A percentile compares a stretch with the other conserved stretches of the same genome.
phyloP scores from a whole-genome alignment of 2,329 filamentous ascomycete species.

The Triangularia setosa region DNA sequence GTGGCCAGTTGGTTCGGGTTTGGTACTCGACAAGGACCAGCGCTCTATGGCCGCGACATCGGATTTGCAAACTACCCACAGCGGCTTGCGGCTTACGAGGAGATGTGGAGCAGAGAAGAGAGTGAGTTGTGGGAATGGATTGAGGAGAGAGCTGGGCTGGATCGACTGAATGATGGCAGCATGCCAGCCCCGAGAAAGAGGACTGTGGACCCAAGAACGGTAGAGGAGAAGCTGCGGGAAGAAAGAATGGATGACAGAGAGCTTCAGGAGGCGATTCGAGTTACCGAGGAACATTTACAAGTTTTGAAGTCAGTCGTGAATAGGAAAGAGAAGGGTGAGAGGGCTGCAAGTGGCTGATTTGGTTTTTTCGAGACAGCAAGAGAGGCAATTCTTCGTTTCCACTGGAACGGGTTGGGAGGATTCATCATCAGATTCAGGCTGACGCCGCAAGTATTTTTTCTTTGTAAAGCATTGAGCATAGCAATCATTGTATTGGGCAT shows the following conservation, averaged over 20 bases:
- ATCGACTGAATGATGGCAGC: conserved; percentile 39
- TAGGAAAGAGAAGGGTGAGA: conserved; percentile 34
- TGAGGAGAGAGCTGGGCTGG: conserved; percentile 77
- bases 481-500: neutral
- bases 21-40: conserved; percentile 38
- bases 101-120: conserved; percentile 87
- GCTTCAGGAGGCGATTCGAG: conserved; percentile 73
- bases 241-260: conserved; percentile 67
- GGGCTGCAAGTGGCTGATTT: neutral
- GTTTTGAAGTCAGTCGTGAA: conserved; percentile 71
- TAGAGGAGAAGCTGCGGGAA: conserved; percentile 56
- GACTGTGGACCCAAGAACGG: conserved; percentile 50
- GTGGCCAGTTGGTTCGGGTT: conserved; percentile 71
- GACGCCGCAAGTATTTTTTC: neutral
- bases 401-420: neutral
- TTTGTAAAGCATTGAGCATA: neutral
- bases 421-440: neutral
- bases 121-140: conserved; percentile 91
- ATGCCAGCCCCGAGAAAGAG: conserved; percentile 40
- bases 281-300: conserved; percentile 81
- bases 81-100: conserved; percentile 79
- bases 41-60: conserved; percentile 35
- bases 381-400: neutral
- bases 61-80: conserved; percentile 52
- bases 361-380: neutral